These are phyloP conservation scores for Boletus edulis DNA, from an alignment of 768 basidiomycete species.

Conservation along the genomic window DNA sequence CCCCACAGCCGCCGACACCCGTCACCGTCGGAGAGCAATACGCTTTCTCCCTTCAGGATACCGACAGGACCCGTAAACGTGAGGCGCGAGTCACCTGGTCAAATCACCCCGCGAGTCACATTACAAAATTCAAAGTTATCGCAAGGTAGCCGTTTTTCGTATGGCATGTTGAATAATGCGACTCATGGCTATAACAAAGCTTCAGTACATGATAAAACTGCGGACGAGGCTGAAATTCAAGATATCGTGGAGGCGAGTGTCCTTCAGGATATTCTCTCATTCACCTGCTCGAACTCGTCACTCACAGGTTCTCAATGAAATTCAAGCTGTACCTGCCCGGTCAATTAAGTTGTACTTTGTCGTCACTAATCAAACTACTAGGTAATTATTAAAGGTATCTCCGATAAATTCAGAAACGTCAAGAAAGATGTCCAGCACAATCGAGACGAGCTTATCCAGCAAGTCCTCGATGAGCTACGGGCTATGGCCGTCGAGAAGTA, in stretches of 20 bases:
- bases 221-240: constrained; percentile 20
- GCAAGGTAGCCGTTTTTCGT: constrained; percentile 3
- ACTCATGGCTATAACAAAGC: not conserved
- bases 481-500: constrained; percentile 38
- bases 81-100: constrained; percentile 1
- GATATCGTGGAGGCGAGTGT: constrained; percentile 44
- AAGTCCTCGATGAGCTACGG: constrained; percentile 43
- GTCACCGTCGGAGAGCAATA: constrained; percentile 4
- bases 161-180: not conserved
- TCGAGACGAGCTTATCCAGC: constrained; percentile 45
- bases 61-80: not conserved
- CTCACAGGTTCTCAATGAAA: constrained; percentile 46
- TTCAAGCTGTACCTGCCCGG: constrained; percentile 39
- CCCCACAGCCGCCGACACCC: not conserved
- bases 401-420: constrained; percentile 46
- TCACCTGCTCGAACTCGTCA: not conserved
- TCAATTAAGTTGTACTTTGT: not conserved
- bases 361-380: constrained; percentile 27
- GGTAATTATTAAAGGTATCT: constrained; percentile 49
- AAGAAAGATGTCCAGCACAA: constrained; percentile 44
- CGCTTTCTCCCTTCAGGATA: constrained; percentile 19
- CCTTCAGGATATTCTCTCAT: not conserved
- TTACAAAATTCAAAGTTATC: constrained; percentile 2
- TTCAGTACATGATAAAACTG: not conserved
- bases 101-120: not conserved